Percentiles rank a stretch among this genome's conserved stretches.
phyloP scores from a whole-genome alignment of 2,329 filamentous ascomycete genomes.

The Aaosphaeria pasadenensis region DNA sequence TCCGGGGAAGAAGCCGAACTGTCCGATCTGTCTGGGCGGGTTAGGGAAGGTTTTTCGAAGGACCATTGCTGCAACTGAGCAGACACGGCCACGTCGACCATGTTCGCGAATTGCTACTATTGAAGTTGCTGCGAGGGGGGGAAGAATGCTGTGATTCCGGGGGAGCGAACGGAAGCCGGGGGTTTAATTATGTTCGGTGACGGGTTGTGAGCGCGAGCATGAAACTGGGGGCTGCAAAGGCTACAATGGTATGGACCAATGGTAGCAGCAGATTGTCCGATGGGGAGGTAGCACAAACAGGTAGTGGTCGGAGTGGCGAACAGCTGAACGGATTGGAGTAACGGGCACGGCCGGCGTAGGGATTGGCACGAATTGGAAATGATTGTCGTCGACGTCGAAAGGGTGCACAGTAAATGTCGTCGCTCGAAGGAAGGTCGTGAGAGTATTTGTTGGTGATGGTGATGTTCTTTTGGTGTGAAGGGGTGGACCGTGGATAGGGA shows the following conservation, averaged over 20 bases:
- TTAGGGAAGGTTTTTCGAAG: slow-evolving; percentile 30
- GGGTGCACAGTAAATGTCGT: too few species aligned
- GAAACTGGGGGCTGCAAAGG: slow-evolving; percentile 28
- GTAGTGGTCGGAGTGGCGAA: neutral
- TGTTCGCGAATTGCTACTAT: slow-evolving; percentile 10
- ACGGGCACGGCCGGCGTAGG: too few species aligned
- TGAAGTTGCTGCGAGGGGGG: slow-evolving; percentile 1
- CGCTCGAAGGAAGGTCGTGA: too few species aligned
- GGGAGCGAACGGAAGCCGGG: neutral
- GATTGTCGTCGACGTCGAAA: too few species aligned
- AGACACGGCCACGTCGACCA: slow-evolving; percentile 30
- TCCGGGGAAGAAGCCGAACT: slow-evolving; percentile 35
- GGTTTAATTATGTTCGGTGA: slow-evolving; percentile 12
- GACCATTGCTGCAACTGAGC: slow-evolving; percentile 37
- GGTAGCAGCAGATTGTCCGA: slow-evolving; percentile 10
- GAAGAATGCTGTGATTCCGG: slow-evolving; percentile 1
- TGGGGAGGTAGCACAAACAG: too few species aligned
- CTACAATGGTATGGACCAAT: slow-evolving; percentile 18
- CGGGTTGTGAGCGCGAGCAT: slow-evolving; percentile 9
- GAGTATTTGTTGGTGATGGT: too few species aligned
- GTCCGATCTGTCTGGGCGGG: slow-evolving; percentile 24
- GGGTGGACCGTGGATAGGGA: too few species aligned
- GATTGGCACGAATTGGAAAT: too few species aligned
- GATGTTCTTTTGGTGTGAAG: too few species aligned
- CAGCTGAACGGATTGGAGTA: too few species aligned